phyloP scores from a whole-genome alignment of 768 basidiomycete species.

The Sporobolomyces roseus region DNA sequence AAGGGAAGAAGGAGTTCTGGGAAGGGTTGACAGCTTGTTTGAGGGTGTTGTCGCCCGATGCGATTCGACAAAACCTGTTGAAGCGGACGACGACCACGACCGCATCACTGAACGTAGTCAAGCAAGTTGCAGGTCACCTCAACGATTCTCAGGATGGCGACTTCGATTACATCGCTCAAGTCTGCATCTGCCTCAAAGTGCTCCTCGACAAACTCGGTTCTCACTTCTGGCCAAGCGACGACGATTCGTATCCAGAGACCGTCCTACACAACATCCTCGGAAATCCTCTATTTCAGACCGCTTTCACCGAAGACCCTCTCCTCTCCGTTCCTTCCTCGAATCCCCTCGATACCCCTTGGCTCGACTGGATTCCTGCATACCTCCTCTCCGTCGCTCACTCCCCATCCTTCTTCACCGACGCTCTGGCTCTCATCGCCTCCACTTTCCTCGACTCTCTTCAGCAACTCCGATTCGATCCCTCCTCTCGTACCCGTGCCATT shows the following conservation, averaged over 20 bases:
- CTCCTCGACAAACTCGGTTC: constrained; percentile 46
- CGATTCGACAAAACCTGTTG: constrained; percentile 29
- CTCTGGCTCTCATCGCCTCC: constrained; percentile 67
- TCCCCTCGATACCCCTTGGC: constrained; percentile 58
- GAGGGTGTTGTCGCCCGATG: constrained; percentile 14
- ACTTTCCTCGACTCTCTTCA: constrained; percentile 78
- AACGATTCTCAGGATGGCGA: constrained; percentile 19
- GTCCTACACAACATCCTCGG: constrained; percentile 79
- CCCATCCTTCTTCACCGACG: constrained; percentile 57
- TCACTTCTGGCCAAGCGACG: constrained; percentile 67
- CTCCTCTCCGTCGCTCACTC: constrained; percentile 57
- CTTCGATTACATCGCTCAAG: constrained; percentile 13
- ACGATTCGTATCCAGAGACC: constrained; percentile 67
- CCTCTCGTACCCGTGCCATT: constrained; percentile 61
- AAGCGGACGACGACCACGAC: not conserved
- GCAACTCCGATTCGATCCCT: constrained; percentile 62
- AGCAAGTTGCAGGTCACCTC: constrained; percentile 34
- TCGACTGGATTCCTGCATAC: constrained; percentile 63
- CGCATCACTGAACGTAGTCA: constrained; percentile 27
- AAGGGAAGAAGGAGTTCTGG: constrained; percentile 22
- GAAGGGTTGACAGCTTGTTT: constrained; percentile 25
- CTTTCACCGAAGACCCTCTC: constrained; percentile 41
- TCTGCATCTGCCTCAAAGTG: constrained; percentile 25
- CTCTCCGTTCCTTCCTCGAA: constrained; percentile 34
- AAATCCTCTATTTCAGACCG: constrained; percentile 54